Evolutionary conservation across 1,139 yeast species (phyloP).

Genomic region (Diutina catenulata): DNA sequence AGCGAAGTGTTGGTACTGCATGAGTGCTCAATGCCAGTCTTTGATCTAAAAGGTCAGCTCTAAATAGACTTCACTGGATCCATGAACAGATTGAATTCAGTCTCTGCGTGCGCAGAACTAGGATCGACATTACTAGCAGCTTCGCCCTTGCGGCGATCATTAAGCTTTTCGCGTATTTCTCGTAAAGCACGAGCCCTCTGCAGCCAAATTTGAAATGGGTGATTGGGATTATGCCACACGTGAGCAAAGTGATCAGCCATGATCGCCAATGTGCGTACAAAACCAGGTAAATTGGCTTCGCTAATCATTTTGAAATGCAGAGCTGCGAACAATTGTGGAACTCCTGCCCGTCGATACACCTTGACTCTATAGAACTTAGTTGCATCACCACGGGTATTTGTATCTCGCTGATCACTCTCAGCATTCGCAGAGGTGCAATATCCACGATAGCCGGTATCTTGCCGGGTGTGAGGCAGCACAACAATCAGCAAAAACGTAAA

Average conservation of each 20-base stretch:
- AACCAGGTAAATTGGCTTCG: slow-evolving; percentile 44
- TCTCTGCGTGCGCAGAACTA: too few relatives aligned
- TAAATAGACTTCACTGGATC: too few relatives aligned
- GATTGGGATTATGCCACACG: slow-evolving; percentile 42
- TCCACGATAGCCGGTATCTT: slow-evolving; percentile 5
- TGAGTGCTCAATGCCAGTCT: too few relatives aligned
- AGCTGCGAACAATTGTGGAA: slow-evolving; percentile 69
- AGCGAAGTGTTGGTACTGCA: too few relatives aligned
- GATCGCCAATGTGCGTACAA: slow-evolving; percentile 56
- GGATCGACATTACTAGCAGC: too few relatives aligned
- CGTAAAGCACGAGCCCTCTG: slow-evolving; percentile 3
- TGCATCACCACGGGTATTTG: neutral
- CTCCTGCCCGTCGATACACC: slow-evolving; percentile 51
- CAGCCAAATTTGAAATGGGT: slow-evolving; percentile 5
- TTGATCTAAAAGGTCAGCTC: too few relatives aligned
- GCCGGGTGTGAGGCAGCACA: slow-evolving; percentile 50
- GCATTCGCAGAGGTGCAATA: slow-evolving; percentile 6
- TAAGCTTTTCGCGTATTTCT: slow-evolving; percentile 1
- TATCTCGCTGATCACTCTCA: neutral
- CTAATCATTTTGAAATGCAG: slow-evolving; percentile 63
- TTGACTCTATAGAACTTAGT: slow-evolving; percentile 42
- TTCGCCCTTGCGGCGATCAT: too few relatives aligned
- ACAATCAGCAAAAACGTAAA: slow-evolving; percentile 77
- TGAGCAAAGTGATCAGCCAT: slow-evolving; percentile 64
- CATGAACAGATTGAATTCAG: too few relatives aligned